These are phyloP conservation scores for Lineolata rhizophorae DNA, from an alignment of 495 filamentous ascomycete genomes.

Conservation along the genomic window DNA sequence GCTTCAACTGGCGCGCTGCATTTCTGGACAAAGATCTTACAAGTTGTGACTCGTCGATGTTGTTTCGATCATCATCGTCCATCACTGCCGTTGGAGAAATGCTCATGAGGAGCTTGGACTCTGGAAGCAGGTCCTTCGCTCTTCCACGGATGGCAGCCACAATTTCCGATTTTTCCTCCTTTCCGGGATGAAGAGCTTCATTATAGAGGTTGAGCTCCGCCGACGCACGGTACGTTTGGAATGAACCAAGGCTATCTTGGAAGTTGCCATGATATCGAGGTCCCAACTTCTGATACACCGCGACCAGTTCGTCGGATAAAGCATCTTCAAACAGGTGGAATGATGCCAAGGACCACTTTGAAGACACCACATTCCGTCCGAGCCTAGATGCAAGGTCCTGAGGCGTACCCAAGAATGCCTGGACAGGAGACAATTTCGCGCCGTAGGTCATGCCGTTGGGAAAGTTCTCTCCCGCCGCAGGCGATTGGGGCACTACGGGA, in stretches of 20 bases:
- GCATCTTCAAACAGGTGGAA: conserved; percentile 75
- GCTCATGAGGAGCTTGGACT: conserved; percentile 66
- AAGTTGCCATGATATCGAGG: conserved; percentile 86
- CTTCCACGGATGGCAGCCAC: conserved; percentile 65
- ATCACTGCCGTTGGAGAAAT: conserved; percentile 59
- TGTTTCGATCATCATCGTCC: conserved; percentile 45
- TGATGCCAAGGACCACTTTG: conserved; percentile 72
- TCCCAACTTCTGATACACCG: conserved; percentile 76
- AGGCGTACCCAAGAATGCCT: conserved; percentile 86
- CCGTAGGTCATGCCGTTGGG: conserved; percentile 28
- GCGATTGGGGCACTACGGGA: conserved; percentile 39
- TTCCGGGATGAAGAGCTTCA: conserved; percentile 75
- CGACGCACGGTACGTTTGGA: conserved; percentile 93
- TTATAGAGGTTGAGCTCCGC: conserved; percentile 77
- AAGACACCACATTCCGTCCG: conserved; percentile 51
- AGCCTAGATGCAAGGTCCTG: conserved; percentile 67
- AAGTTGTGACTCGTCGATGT: conserved; percentile 49
- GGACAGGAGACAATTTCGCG: conserved; percentile 31
- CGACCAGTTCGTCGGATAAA: conserved; percentile 75
- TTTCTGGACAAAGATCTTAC: conserved; percentile 54
- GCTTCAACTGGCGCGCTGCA: conserved; percentile 48
- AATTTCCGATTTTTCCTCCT: conserved; percentile 82
- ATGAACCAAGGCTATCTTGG: conserved; percentile 86
- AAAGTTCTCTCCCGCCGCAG: conserved; percentile 31
- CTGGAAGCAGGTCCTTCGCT: conserved; percentile 59